phyloP scores from a whole-genome alignment of 2,329 filamentous ascomycete genomes.

The Ascochyta viciae-villosae region DNA sequence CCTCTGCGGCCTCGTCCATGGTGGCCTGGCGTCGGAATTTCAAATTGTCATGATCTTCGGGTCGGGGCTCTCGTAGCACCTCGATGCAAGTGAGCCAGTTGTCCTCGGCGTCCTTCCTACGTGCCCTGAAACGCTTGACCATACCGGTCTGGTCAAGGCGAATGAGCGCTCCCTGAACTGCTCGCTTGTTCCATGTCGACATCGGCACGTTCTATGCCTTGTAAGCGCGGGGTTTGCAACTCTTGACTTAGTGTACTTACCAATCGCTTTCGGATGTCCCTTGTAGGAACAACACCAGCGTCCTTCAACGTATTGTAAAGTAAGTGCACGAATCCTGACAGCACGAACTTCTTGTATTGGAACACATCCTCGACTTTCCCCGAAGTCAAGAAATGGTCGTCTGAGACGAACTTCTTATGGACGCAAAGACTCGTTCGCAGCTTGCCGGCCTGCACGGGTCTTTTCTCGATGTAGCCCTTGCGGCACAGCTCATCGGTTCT shows the following conservation, averaged over 20 bases:
- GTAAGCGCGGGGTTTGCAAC: slow-evolving; percentile 21
- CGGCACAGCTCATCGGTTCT: slow-evolving; percentile 63
- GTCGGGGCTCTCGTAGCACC: slow-evolving; percentile 48
- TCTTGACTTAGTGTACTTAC: slow-evolving; percentile 33
- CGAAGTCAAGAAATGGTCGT: slow-evolving; percentile 36
- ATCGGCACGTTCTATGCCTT: slow-evolving; percentile 37
- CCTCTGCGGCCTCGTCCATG: slow-evolving; percentile 22
- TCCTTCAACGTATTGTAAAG: slow-evolving; percentile 59
- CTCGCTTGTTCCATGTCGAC: slow-evolving; percentile 48
- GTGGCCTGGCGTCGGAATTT: slow-evolving; percentile 34
- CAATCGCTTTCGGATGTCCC: slow-evolving; percentile 60
- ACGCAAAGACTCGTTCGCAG: slow-evolving; percentile 64
- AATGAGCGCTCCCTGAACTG: slow-evolving; percentile 48
- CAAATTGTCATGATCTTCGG: slow-evolving; percentile 45
- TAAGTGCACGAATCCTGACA: slow-evolving; percentile 57
- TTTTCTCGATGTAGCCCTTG: slow-evolving; percentile 69
- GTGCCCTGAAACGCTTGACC: slow-evolving; percentile 48
- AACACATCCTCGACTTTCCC: slow-evolving; percentile 45
- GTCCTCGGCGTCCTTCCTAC: slow-evolving; percentile 33
- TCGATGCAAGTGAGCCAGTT: slow-evolving; percentile 50
- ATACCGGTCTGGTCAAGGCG: slow-evolving; percentile 51
- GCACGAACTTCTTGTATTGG: slow-evolving; percentile 52
- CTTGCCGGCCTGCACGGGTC: slow-evolving; percentile 48
- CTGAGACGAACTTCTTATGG: slow-evolving; percentile 58
- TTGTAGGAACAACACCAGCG: slow-evolving; percentile 58